Base-by-base conservation (phyloP, 116 monocot species). In the Zostera marina region DNA sequence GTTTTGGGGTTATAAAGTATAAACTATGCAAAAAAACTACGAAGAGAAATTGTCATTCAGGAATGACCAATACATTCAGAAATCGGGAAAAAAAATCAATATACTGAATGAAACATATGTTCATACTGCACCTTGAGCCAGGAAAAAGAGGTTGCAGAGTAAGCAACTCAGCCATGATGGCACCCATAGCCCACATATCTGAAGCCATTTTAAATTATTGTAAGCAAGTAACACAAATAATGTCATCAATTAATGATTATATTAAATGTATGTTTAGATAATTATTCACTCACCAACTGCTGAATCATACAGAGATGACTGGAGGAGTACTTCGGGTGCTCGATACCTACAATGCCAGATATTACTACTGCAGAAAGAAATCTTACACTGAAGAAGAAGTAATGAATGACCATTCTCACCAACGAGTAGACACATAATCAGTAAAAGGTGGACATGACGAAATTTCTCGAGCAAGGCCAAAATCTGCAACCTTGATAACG, bases 351-450 rank as follows among this genome's bases (percentile, higher is more conserved):
- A 61, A 25, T 13, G 47, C 24, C 11, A 61, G n/a, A 38, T 38
- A 56, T 56, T n/a, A 56, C 13, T 38, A 38, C 32, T 40, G 11
- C 7, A 25, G n/a, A n/a, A 22, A 51, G 46, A 21, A 20, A 40
- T 6, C 1, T 39, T 1, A 17, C 11, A 52, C 38, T 39, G 40
- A 39, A 7, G 15, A 52, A 52, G 52, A 59, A 0, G 9, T 59
- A 59, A 59, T 10, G 1, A 52, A 25, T 24, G 13, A 52, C 12
- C 38, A 0, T 20, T 52, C 77, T 42, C 24, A 82, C 98, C 98
- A 98, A 41, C 90, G 90, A 15, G 98, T 98, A 52, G 98, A 98
- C 44, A 98, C 98, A 77, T 98, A 98, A 79, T 90, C 98, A 49
- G 98, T 98, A 69, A 78, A 98, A 6, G 98, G 98, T 53, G 86